Base-by-base conservation (phyloP, 148 eudicot genomes). In the Talinum fruticosum region DNA sequence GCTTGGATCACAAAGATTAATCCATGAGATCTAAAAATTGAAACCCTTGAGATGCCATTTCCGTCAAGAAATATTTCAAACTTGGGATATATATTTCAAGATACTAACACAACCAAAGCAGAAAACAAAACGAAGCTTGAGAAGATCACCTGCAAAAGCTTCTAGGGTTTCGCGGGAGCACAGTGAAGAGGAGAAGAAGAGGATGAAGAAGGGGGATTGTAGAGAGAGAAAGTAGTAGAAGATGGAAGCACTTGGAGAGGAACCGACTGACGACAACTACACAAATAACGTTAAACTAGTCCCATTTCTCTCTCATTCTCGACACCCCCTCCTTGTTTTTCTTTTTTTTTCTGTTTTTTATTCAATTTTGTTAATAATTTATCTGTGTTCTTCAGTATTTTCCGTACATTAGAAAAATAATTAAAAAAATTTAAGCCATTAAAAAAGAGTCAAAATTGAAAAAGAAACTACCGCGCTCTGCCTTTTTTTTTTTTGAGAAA, bases 21-120 rank as follows among this genome's bases (percentile, higher is more conserved):
- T 28, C 18, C 10, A 36, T 47, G 51, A 47, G 74, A 72, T 72
- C 74, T 72, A 24, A 72, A 62, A 47, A 30, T 45, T 49, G 36
- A 14, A 34, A 21, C 26, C 51, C 24, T n/a, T 10, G 12, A 12
- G 73, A 37, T 37, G 73, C 53, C 8, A 28, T 35, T 70, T 70
- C 8, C 49, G 18, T 16, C 13, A 23, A 8, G 10, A 35, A 37
- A n/a, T n/a, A 18, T 37, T 37, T 23, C 3, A 14, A 26, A 44
- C 2, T 24, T 24, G 19, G 21, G 37, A 15, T 28, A 16, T 8
- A 15, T 28, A 16, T 8, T 45, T 45, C 35, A 47, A 13, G 74
- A 72, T 47, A 15, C 14, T 16, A 47, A 24, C 23, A 13, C 16
- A 49, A 71, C 29, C 41, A 28, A 18, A n/a, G 21, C 4, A 0